These are phyloP conservation scores for Neospora caninum DNA, from an alignment of 169 alveolate species.

Conservation along the genomic window DNA sequence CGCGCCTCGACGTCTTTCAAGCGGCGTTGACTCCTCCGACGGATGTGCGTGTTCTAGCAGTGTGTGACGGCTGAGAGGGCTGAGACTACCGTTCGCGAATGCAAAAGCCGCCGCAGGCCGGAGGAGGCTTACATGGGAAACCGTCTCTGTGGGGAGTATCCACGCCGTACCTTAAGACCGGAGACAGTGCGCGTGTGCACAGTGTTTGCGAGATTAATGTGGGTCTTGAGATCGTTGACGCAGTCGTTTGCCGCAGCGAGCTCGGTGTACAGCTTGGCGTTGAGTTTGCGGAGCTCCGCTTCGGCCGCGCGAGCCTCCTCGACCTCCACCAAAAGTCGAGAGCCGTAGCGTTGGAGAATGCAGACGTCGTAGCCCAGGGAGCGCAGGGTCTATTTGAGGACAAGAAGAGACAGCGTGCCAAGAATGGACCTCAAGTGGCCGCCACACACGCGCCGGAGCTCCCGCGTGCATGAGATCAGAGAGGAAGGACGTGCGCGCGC, in stretches of 20 bases:
- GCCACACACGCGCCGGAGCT: no score
- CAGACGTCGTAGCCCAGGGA: constrained; percentile 74
- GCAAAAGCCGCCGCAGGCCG: no score
- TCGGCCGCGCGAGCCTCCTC: constrained; percentile 79
- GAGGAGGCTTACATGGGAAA: no score
- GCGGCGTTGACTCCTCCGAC: no score
- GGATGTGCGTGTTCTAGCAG: no score
- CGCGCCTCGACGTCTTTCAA: no score
- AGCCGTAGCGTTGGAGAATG: constrained; percentile 76
- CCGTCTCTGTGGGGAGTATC: no score
- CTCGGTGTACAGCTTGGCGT: constrained; percentile 75
- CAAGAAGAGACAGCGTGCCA: not conserved
- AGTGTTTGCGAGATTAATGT: constrained; percentile 63
- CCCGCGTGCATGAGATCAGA: no score
- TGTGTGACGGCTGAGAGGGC: no score
- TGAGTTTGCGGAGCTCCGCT: constrained; percentile 75
- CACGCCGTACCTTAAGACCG: not conserved
- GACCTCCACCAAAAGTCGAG: constrained; percentile 69
- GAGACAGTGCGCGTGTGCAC: not conserved
- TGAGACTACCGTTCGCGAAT: no score
- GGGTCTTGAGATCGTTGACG: constrained; percentile 68
- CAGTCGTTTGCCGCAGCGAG: constrained; percentile 74
- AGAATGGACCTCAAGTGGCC: no score
- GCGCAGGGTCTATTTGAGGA: not conserved
- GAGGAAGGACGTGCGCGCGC: no score